A percentile compares a stretch with the other conserved stretches of the same genome.
Conservation (phyloP, 1,284 basidiomycete genomes). For the Pseudozyma thailandica region DNA sequence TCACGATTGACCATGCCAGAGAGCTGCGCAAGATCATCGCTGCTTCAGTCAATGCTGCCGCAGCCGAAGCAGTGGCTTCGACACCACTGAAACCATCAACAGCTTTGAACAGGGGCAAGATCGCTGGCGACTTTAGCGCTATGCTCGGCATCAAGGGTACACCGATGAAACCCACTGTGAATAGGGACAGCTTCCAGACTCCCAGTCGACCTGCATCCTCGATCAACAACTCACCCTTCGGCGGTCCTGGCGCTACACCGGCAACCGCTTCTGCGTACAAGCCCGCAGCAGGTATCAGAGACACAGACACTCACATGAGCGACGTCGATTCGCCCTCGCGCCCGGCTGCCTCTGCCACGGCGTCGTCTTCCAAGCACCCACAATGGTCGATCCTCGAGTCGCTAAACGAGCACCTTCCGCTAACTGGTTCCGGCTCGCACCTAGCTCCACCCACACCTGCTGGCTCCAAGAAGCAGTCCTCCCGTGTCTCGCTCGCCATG, state of each 20-base stretch:
- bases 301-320: constrained; percentile 26
- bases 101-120: constrained; percentile 31
- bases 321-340: constrained; percentile 41
- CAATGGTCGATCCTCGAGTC: constrained; percentile 46
- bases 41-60: constrained; percentile 22
- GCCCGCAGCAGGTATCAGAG: background rate
- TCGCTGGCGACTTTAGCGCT: constrained; percentile 18
- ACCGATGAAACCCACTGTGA: constrained; percentile 13
- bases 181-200: constrained; percentile 21
- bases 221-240: constrained; percentile 18
- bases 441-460: constrained; percentile 9
- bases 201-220: constrained; percentile 6
- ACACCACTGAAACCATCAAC: constrained; percentile 39
- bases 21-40: constrained; percentile 50
- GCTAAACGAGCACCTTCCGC: constrained; percentile 49
- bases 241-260: constrained; percentile 22
- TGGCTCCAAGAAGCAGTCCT: constrained; percentile 13
- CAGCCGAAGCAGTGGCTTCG: background rate
- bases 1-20: constrained; percentile 42
- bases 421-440: constrained; percentile 34
- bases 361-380: background rate
- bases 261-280: constrained; percentile 41
- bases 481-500: constrained; percentile 60
- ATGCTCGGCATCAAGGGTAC: constrained; percentile 38
- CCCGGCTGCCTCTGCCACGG: background rate